Percentiles rank a stretch among this genome's conserved stretches.
These are phyloP conservation scores for Hanseniaspora valbyensis DNA, from an alignment of 805 yeast genomes.

Conservation along the genomic window DNA sequence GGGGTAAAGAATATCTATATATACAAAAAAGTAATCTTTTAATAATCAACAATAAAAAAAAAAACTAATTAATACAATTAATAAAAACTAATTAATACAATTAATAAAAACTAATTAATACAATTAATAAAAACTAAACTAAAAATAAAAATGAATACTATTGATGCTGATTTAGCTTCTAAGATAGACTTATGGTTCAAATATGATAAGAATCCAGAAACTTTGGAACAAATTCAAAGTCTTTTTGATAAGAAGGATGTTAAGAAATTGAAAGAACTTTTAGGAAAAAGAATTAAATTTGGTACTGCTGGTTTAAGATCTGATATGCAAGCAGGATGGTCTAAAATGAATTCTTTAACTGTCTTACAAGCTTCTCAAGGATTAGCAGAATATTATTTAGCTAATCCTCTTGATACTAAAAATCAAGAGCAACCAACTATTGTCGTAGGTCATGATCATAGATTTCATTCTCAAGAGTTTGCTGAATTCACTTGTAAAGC, in stretches of 20 bases:
- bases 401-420: constrained; percentile 22
- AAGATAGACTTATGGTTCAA: constrained; percentile 23
- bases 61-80: too few species aligned
- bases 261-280: constrained; percentile 39
- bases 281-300: constrained; percentile 56
- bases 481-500: constrained; percentile 71
- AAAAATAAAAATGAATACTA: not conserved
- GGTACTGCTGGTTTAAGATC: constrained; percentile 93
- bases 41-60: too few species aligned
- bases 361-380: constrained; percentile 87
- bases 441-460: constrained; percentile 86
- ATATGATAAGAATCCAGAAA: constrained; percentile 32
- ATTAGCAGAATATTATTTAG: constrained; percentile 41
- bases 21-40: not conserved
- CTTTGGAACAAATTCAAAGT: constrained; percentile 44
- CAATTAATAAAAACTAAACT: not conserved
- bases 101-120: not conserved
- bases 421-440: constrained; percentile 32
- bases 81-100: not conserved
- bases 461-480: constrained; percentile 66
- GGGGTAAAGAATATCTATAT: not conserved
- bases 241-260: constrained; percentile 30
- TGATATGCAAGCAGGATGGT: constrained; percentile 81
- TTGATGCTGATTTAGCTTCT: constrained; percentile 18
- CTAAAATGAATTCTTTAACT: constrained; percentile 79